Conservation (phyloP, 768 basidiomycete species). For the Coprinopsis strossmayeri region DNA sequence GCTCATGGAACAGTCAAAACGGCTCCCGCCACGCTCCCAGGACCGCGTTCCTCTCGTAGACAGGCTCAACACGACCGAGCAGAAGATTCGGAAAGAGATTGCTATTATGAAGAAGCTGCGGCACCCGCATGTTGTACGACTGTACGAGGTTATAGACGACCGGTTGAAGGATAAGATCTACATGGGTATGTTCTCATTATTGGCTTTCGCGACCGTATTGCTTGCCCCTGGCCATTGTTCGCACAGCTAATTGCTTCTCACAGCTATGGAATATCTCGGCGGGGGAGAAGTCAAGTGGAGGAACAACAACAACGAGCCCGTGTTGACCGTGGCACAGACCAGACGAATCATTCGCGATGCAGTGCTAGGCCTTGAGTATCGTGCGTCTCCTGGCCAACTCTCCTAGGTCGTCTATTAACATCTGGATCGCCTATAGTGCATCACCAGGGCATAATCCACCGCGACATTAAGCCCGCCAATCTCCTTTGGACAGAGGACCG, state of each 20-base stretch:
- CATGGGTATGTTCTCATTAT: slow-evolving; percentile 75
- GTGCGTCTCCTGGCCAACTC: slow-evolving; percentile 44
- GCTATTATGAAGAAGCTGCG: slow-evolving; percentile 98
- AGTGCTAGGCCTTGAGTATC: slow-evolving; percentile 89
- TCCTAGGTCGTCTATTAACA: slow-evolving; percentile 6
- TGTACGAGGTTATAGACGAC: slow-evolving; percentile 95
- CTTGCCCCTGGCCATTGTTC: too few species aligned
- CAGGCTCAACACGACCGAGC: slow-evolving; percentile 64
- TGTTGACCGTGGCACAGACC: slow-evolving; percentile 78
- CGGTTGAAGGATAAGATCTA: slow-evolving; percentile 82
- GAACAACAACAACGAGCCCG: slow-evolving; percentile 53
- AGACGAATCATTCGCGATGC: slow-evolving; percentile 89
- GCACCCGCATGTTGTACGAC: slow-evolving; percentile 83
- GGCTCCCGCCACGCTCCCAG: slow-evolving; percentile 37
- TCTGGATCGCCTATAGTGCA: slow-evolving; percentile 58
- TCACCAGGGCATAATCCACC: slow-evolving; percentile 96
- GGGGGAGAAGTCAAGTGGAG: slow-evolving; percentile 96
- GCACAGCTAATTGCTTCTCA: slow-evolving; percentile 6
- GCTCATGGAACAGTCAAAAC: slow-evolving; percentile 22
- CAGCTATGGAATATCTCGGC: slow-evolving; percentile 94
- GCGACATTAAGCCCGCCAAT: slow-evolving; percentile 99
- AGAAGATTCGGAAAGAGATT: slow-evolving; percentile 88
- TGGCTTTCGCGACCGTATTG: too few species aligned
- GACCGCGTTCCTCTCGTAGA: slow-evolving; percentile 51
- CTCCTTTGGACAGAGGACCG: slow-evolving; percentile 86